Conservation (phyloP, 768 basidiomycete species). For the Mycena filopes region DNA sequence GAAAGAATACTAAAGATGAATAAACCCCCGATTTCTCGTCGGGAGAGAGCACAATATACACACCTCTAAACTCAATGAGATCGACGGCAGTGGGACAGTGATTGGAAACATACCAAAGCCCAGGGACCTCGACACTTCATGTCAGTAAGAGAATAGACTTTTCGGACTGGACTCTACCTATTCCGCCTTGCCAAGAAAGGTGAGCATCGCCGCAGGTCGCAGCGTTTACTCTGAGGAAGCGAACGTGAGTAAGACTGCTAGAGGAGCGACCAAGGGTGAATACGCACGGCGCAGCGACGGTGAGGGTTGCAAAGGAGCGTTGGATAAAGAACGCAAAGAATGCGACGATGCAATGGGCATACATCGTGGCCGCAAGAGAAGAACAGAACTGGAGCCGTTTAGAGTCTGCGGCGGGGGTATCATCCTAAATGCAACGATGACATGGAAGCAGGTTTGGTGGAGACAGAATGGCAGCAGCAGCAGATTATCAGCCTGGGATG, state of each 20-base stretch:
- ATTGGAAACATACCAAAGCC: slow-evolving; percentile 9
- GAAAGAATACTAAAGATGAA: slow-evolving; percentile 19
- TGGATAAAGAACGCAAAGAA: slow-evolving; percentile 21
- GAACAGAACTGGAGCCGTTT: slow-evolving; percentile 7
- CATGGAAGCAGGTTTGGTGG: slow-evolving; percentile 21
- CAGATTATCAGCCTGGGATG: slow-evolving; percentile 15
- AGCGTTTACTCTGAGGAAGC: background rate
- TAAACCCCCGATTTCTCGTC: background rate
- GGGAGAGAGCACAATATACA: background rate
- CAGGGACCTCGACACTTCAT: background rate
- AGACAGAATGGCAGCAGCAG: slow-evolving; percentile 14
- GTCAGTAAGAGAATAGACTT: background rate
- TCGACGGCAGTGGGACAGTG: background rate
- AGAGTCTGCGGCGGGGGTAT: background rate
- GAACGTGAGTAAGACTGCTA: background rate
- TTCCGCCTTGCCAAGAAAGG: slow-evolving; percentile 23
- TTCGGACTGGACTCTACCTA: background rate
- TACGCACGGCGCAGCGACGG: slow-evolving; percentile 23
- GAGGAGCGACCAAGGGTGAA: background rate
- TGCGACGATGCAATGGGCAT: slow-evolving; percentile 14
- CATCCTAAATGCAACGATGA: slow-evolving; percentile 26
- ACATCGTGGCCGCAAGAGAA: slow-evolving; percentile 20
- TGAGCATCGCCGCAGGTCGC: background rate
- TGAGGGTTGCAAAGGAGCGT: slow-evolving; percentile 20
- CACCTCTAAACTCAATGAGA: slow-evolving; percentile 13